Conservation (phyloP, 2,329 filamentous ascomycete genomes). For the Septoria linicola region DNA sequence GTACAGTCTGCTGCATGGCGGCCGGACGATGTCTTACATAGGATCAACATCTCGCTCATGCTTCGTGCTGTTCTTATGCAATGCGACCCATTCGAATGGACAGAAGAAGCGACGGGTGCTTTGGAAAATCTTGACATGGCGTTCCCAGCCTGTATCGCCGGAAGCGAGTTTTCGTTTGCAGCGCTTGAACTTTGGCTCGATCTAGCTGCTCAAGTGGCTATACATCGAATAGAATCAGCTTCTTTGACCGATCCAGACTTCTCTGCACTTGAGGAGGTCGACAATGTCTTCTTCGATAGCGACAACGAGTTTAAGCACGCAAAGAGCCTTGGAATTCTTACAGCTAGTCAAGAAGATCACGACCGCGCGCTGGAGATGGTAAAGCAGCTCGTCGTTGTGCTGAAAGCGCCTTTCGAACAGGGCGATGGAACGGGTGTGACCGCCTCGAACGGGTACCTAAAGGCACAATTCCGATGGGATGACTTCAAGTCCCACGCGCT, state of each 20-base stretch:
- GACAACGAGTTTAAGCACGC: constrained; percentile 24
- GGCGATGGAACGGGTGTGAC: constrained; percentile 24
- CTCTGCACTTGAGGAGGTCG: constrained; percentile 24
- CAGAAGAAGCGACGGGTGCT: constrained; percentile 32
- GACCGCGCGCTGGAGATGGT: constrained; percentile 23
- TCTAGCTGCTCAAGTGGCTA: constrained; percentile 32
- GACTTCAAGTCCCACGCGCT: constrained; percentile 44
- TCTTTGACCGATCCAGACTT: constrained; percentile 22
- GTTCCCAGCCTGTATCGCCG: constrained; percentile 30
- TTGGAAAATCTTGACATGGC: constrained; percentile 28
- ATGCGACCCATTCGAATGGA: constrained; percentile 31
- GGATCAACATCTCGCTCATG: constrained; percentile 47
- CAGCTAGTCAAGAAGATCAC: constrained; percentile 13
- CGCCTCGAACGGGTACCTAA: constrained; percentile 47
- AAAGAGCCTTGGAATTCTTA: constrained; percentile 17
- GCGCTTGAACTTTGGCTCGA: constrained; percentile 28
- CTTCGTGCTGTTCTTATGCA: constrained; percentile 40
- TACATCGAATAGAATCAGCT: constrained; percentile 27
- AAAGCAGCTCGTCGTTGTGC: constrained; percentile 14
- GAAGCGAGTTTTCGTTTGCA: constrained; percentile 19
- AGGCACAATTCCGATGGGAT: constrained; percentile 51
- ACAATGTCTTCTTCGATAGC: constrained; percentile 30
- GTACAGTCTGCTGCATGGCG: constrained; percentile 36
- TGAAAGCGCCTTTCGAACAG: constrained; percentile 20
- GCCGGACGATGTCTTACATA: constrained; percentile 45